Evolutionary conservation across 2,329 filamentous ascomycete genomes (phyloP), one percentile per base, ranked within the genome.

Genomic region (Fusarium longipes): DNA sequence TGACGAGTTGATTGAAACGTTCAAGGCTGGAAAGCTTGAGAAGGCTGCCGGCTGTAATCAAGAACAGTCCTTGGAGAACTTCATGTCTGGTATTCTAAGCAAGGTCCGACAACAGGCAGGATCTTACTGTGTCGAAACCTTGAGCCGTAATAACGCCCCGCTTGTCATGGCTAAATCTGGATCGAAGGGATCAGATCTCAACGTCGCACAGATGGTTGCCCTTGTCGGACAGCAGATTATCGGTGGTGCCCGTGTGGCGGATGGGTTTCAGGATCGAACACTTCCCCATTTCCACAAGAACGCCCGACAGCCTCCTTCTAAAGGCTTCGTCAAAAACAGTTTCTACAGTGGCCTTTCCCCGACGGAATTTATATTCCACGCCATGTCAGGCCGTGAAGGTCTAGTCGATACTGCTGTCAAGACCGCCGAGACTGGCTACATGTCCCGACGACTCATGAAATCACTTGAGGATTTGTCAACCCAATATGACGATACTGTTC

Each of bases 211-310:
- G 82, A 99, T 99, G 96, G 92, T 98, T 76, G 95, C 96, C 57
- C 89, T 94, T 60, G 96, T 99, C 76, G 96, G 96, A 49, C 96
- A 99, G 80, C 96, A 99, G 73, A 97, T 98, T 87, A 98, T 99
- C 74, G 92, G 92, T 62, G 93, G 93, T 47, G 88, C 92, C 74
- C 94, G 96, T 87, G 94, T 99, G 30, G 87, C 93, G 42, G 93
- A 99, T 79, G 96, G 96, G 8, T 99, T 99, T 80, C 95, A 98
- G 77, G 95, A 98, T 78, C 89, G 96, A 73, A 97, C 91, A 57
- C 80, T 99, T 53, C 96, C 96, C 36, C 96, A 99, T 78, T 99
- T 98, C 76, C 91, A 93, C 53, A 98, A 98, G 78, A 93, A 96
- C 71, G 90, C 93, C 52, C 91, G 93, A 44, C 91, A 97, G 72